Base-by-base conservation (phyloP, 75 land plant species). In the Pinus albicaulis region DNA sequence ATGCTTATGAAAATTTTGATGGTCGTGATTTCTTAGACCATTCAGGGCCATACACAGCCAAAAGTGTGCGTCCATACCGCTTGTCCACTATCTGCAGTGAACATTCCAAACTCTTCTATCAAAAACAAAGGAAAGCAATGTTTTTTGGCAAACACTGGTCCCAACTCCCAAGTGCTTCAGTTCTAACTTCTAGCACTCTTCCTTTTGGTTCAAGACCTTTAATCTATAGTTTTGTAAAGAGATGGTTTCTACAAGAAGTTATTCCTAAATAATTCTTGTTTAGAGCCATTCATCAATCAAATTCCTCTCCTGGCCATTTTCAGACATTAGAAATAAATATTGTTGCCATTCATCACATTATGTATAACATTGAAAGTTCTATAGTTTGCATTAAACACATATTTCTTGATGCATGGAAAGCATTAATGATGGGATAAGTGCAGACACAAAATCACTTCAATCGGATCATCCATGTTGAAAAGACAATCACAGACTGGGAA, bases 1-100 rank as follows among this genome's bases (percentile, higher is more conserved):
- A 48, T 48, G 11, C 12, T 48, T 48, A 48, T 48, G 53, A 48
- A 48, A 12, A 10, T 10, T 48, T 48, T 48, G 12, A 82, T 56
- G 83, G 85, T 63, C 76, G 83, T 75, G 78, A 86, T 84, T 85
- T 89, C 68, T 80, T 59, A 5, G 98, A 88, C 98, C 93, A 93
- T 55, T 65, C 75, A n/a, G 98, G 98, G 61, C 98, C 98, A 83
- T 95, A 95, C 19, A 95, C 82, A 61, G 94, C 93, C 82, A 95
- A 83, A 70, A 88, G 78, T 20, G 98, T 95, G 72, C 98, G 83
- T 14, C 98, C 98, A 90, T 93, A 95, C 25, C 94, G 74, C 63
- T 92, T 82, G 77, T 95, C 94, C 76, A 80, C 83, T 74, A 95
- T 86, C 98, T 95, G 88, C 81, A 84, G 28, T 13, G 44, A 75